Conservation (phyloP, 2,329 filamentous ascomycete species). For the Pseudogymnoascus verrucosus region DNA sequence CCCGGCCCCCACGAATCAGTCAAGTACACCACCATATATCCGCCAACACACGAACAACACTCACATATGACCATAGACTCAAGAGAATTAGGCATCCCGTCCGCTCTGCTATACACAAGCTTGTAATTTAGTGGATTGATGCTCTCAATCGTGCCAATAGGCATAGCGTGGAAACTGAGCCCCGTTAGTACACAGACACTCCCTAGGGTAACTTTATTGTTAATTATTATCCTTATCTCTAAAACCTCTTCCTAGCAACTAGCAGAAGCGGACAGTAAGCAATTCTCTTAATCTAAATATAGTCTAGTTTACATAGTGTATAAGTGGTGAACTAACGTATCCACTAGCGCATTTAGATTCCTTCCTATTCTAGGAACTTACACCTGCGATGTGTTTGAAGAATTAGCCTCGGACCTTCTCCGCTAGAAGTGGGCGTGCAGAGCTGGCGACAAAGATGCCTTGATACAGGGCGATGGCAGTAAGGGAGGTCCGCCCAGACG, state of each 20-base stretch:
- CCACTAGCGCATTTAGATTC: not conserved
- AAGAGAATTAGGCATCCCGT: no score
- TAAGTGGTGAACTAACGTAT: not conserved
- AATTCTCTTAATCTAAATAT: not conserved
- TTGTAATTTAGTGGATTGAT: no score
- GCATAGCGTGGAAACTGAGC: no score
- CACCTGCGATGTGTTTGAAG: not conserved
- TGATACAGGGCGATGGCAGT: not conserved
- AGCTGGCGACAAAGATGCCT: not conserved
- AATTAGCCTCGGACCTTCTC: not conserved
- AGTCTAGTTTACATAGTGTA: not conserved
- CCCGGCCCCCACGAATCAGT: no score
- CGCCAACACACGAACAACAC: no score
- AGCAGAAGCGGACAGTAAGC: conserved; percentile 37
- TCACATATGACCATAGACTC: no score
- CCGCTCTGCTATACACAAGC: no score
- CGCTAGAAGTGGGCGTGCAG: not conserved
- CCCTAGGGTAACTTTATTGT: conserved; percentile 56
- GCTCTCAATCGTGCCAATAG: no score
- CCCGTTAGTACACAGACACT: conserved; percentile 57
- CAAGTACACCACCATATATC: no score
- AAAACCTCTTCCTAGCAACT: conserved; percentile 40
- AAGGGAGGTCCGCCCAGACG: not conserved
- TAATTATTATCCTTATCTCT: conserved; percentile 36
- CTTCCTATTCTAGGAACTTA: not conserved